phyloP scores from a whole-genome alignment of 306 rosid species.

The Cyclanthera cordifolia region DNA sequence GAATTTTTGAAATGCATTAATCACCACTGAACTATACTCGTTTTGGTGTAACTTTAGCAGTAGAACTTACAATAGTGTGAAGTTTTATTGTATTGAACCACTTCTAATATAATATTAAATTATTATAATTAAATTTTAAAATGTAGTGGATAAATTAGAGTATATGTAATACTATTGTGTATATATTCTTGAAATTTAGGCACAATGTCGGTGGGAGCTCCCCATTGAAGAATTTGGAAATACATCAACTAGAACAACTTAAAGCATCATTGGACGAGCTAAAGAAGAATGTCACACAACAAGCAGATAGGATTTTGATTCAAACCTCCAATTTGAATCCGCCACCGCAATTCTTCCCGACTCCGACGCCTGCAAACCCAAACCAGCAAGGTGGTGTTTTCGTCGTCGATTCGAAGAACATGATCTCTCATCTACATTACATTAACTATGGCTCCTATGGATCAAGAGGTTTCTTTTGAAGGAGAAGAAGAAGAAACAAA shows the following conservation, averaged over 20 bases:
- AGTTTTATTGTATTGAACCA: too few relatives aligned
- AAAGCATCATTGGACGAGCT: conserved; percentile 17
- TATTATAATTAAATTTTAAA: too few relatives aligned
- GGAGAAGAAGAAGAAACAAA: not conserved
- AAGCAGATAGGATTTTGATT: conserved; percentile 22
- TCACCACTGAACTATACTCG: too few relatives aligned
- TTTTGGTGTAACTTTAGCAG: too few relatives aligned
- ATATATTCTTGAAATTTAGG: not conserved
- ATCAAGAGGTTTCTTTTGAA: conserved; percentile 20
- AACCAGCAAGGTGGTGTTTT: not conserved
- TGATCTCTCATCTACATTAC: conserved; percentile 6
- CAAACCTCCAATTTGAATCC: conserved; percentile 18
- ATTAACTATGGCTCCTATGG: conserved; percentile 15
- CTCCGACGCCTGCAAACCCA: not conserved
- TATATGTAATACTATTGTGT: too few relatives aligned
- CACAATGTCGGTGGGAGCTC: conserved; percentile 18
- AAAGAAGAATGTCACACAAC: conserved; percentile 24
- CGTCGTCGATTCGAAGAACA: not conserved
- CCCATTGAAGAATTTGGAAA: conserved; percentile 17
- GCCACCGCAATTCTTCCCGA: not conserved
- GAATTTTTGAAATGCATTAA: too few relatives aligned
- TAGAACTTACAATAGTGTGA: too few relatives aligned
- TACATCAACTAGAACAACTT: conserved; percentile 18
- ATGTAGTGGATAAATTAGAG: too few relatives aligned
- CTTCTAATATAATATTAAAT: too few relatives aligned